phyloP scores from a whole-genome alignment of 371 early-diverging fungal species.

The Circinella minor region DNA sequence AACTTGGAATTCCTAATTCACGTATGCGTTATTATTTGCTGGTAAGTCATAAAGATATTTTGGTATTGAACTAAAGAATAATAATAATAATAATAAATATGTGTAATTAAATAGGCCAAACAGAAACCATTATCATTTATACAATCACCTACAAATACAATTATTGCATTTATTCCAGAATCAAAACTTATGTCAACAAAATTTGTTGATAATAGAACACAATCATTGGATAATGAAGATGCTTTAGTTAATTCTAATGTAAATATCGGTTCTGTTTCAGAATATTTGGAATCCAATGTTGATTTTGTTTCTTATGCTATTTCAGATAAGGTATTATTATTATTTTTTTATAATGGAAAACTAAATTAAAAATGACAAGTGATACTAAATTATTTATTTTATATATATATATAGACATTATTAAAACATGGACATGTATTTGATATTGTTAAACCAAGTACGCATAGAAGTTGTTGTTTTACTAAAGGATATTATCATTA shows the following conservation, averaged over 20 bases:
- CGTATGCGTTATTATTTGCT: conserved; percentile 71
- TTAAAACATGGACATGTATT: conserved; percentile 66
- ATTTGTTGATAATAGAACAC: conserved; percentile 34
- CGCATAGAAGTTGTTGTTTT: conserved; percentile 79
- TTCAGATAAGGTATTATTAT: conserved; percentile 38
- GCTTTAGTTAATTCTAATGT: conserved; percentile 24
- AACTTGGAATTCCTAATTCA: conserved; percentile 73
- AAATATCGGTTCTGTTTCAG: conserved; percentile 40
- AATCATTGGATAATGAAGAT: conserved; percentile 26
- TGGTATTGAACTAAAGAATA: not conserved
- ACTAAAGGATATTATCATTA: conserved; percentile 82
- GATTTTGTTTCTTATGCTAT: conserved; percentile 33
- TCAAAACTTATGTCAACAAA: conserved; percentile 34
- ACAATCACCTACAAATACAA: conserved; percentile 43
- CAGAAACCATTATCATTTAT: conserved; percentile 46
- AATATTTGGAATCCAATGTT: conserved; percentile 26
- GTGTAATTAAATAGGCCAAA: conserved; percentile 39
- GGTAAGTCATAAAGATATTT: conserved; percentile 22
- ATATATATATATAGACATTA: conserved; percentile 45
- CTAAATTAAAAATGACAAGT: too few relatives aligned
- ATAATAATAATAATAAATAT: not conserved
- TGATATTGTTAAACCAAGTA: conserved; percentile 75
- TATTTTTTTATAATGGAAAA: not conserved
- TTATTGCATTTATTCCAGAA: conserved; percentile 58
- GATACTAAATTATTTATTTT: too few relatives aligned